Evolutionary conservation across 768 basidiomycete species (phyloP).

Genomic region (Leucosporidium scottii): DNA sequence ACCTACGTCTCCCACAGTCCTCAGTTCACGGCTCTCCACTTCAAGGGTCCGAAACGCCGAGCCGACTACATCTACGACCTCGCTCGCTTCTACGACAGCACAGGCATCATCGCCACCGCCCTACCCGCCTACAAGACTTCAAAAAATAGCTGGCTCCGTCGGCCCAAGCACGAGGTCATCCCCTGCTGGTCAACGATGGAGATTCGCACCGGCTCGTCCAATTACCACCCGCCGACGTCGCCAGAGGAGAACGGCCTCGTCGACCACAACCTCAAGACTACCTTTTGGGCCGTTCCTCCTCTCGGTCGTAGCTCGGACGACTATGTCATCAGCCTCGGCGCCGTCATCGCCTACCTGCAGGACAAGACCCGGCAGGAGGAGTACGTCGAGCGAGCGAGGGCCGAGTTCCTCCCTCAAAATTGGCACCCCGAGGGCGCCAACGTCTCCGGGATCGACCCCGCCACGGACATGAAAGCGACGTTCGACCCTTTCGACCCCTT

Average conservation of each 20-base stretch:
- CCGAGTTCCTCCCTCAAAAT: conserved; percentile 19
- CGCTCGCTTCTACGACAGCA: conserved; percentile 19
- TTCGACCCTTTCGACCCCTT: conserved; percentile 2
- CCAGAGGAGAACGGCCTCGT: conserved; percentile 7
- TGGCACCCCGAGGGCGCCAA: background rate
- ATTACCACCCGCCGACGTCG: conserved; percentile 6
- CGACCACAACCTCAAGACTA: conserved; percentile 20
- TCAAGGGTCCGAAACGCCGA: conserved; percentile 11
- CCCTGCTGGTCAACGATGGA: conserved; percentile 32
- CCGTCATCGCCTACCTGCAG: conserved; percentile 19
- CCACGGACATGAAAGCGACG: conserved; percentile 21
- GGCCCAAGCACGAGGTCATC: conserved; percentile 15
- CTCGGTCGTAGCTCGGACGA: conserved; percentile 13
- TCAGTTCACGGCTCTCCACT: conserved; percentile 19
- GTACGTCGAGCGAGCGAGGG: conserved; percentile 12
- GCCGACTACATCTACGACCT: conserved; percentile 27
- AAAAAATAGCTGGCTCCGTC: background rate
- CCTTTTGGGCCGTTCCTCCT: conserved; percentile 26
- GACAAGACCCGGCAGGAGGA: background rate
- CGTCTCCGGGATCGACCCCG: background rate
- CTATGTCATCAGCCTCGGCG: conserved; percentile 24
- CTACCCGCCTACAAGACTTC: conserved; percentile 10
- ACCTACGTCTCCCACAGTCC: conserved; percentile 7
- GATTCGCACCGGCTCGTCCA: conserved; percentile 11
- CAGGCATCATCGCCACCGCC: conserved; percentile 25